Evolutionary conservation across 2,329 filamentous ascomycete genomes (phyloP), one percentile per base, ranked within the genome.

Genomic region (Pleomassaria siparia): DNA sequence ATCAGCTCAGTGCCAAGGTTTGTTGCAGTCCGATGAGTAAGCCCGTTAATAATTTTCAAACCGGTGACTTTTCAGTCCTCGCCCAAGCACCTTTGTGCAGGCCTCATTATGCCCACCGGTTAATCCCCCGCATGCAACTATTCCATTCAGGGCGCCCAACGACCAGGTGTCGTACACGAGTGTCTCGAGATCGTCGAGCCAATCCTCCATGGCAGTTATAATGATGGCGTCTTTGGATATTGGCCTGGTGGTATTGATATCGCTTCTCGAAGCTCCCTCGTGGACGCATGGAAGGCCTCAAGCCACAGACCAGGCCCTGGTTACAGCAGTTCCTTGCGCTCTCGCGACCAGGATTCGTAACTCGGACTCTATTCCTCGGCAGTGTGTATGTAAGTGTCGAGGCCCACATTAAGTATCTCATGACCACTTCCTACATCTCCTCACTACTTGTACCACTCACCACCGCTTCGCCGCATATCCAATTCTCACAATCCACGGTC

Each of bases 351-450:
- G 63, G 58, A 62, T 58, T 39, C 52, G 37, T 50, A 55, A 51
- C 52, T 51, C 58, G 53, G 58, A 58, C 58, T 55, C 56, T 54
- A 52, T 50, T 47, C 65, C 64, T 67, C 60, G 63, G 65, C 62
- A 62, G 60, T 58, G n/a, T n/a, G n/a, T n/a, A n/a, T n/a, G 54
- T 58, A 65, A 56, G 63, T 63, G 54, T 60, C 48, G 49, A 51
- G 64, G 60, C 64, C 66, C 66, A 68, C 66, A 57, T 66, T 60
- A 62, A 53, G 46, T 61, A 69, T 63, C 66, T 57, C 63, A 68
- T 67, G 63, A 70, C 60, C 54, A 55, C n/a, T n/a, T 62, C 54
- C 60, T 53, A 50, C 55, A 51, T 60, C 52, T 56, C 54, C 50
- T 60, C 55, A 30, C 43, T 53, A 51, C 46, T 43, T 51, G 43